Evolutionary conservation across 2,329 filamentous ascomycete genomes (phyloP).

Genomic region (Calonectria fujianensis): DNA sequence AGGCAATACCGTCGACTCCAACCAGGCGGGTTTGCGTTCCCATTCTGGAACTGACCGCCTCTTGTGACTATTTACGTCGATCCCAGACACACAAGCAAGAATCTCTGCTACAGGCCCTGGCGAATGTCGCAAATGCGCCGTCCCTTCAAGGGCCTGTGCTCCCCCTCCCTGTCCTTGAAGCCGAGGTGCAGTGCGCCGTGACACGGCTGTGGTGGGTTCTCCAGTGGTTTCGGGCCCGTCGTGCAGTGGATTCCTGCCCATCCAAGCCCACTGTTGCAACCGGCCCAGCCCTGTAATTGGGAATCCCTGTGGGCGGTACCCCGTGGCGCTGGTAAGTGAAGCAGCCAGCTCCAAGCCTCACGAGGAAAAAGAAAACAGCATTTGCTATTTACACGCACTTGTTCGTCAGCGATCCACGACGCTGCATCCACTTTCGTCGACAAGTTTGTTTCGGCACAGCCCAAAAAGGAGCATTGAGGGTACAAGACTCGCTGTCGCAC

Average conservation of each 20-base stretch:
- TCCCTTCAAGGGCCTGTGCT: conserved; percentile 31
- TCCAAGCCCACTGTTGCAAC: conserved; percentile 27
- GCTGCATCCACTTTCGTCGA: conserved; percentile 39
- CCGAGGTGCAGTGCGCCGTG: conserved; percentile 47
- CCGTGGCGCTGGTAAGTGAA: conserved; percentile 53
- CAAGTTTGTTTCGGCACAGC: conserved; percentile 21
- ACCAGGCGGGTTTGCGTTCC: conserved; percentile 37
- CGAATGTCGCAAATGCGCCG: conserved; percentile 22
- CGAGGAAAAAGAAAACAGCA: conserved; percentile 20
- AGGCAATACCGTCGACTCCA: conserved; percentile 19
- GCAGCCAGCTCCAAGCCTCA: conserved; percentile 42
- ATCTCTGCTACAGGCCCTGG: conserved; percentile 34
- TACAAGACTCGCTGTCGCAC: not conserved
- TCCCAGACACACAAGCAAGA: conserved; percentile 48
- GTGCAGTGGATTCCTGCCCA: conserved; percentile 29
- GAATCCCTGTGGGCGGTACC: conserved; percentile 44
- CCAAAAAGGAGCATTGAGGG: conserved; percentile 21
- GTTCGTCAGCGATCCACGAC: conserved; percentile 51
- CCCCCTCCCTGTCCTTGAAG: conserved; percentile 40
- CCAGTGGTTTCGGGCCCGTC: conserved; percentile 41
- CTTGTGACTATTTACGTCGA: conserved; percentile 41
- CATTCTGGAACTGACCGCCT: conserved; percentile 48
- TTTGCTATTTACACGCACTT: conserved; percentile 35
- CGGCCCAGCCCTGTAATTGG: conserved; percentile 31
- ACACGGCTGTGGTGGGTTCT: conserved; percentile 48